phyloP scores from a whole-genome alignment of 179 eudicot genomes.

The Corrigiola litoralis region DNA sequence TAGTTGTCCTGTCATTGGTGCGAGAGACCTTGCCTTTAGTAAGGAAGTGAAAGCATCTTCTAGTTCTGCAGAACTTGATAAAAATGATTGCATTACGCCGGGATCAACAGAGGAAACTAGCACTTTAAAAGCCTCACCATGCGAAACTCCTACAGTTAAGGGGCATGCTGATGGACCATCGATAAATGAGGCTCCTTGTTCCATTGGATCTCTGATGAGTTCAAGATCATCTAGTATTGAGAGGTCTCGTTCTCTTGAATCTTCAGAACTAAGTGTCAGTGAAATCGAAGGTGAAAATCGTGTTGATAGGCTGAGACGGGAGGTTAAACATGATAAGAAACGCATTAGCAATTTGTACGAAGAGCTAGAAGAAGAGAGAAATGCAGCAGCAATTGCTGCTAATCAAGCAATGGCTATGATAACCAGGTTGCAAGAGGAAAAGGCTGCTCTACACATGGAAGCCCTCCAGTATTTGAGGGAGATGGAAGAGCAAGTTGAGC shows the following conservation, averaged over 20 bases:
- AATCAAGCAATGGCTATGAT: slow-evolving; percentile 96
- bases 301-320: slow-evolving; percentile 21
- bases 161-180: slow-evolving; percentile 20
- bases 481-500: slow-evolving; percentile 93
- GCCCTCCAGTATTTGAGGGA: slow-evolving; percentile 83
- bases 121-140: slow-evolving; percentile 6
- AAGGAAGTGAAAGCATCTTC: slow-evolving; percentile 16
- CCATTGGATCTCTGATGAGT: slow-evolving; percentile 10
- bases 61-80: slow-evolving; percentile 10
- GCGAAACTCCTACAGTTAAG: slow-evolving; percentile 1
- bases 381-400: slow-evolving; percentile 79
- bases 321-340: slow-evolving; percentile 34
- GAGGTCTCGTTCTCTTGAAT: slow-evolving; percentile 29
- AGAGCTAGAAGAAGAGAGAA: slow-evolving; percentile 92
- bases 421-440: slow-evolving; percentile 85
- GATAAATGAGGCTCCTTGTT: slow-evolving; percentile 13
- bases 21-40: slow-evolving; percentile 8
- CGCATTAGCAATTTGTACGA: slow-evolving; percentile 34
- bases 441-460: slow-evolving; percentile 89
- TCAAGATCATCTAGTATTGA: slow-evolving; percentile 16
- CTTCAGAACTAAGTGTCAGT: slow-evolving; percentile 23
- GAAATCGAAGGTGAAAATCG: slow-evolving; percentile 29
- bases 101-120: slow-evolving; percentile 14
- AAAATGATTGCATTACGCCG: slow-evolving; percentile 12
- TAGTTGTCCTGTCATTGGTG: slow-evolving; percentile 4